phyloP scores from a whole-genome alignment of 1,284 basidiomycete genomes.

The Rhodotorula sp. region DNA sequence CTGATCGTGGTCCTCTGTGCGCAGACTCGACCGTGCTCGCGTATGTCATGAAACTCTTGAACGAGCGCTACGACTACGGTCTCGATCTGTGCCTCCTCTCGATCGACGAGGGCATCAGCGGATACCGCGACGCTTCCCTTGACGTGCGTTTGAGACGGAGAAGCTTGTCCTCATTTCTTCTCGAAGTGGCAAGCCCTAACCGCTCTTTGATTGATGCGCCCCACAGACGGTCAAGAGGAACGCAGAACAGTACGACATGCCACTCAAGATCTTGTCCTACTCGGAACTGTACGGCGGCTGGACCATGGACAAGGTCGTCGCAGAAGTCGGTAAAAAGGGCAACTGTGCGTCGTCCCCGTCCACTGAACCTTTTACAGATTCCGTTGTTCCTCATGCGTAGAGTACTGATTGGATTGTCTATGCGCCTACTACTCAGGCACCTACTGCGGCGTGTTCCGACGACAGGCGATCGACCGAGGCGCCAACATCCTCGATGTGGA shows the following conservation, averaged over 20 bases:
- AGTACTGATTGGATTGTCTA: background rate
- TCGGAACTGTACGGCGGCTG: slow-evolving; percentile 89
- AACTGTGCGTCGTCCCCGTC: slow-evolving; percentile 62
- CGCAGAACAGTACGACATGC: slow-evolving; percentile 89
- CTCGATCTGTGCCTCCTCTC: slow-evolving; percentile 88
- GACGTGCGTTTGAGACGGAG: slow-evolving; percentile 57
- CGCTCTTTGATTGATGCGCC: too few species aligned
- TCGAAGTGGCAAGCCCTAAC: background rate
- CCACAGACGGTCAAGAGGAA: slow-evolving; percentile 92
- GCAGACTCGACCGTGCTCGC: slow-evolving; percentile 96
- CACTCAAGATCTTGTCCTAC: slow-evolving; percentile 93
- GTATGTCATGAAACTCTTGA: slow-evolving; percentile 92
- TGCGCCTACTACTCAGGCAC: slow-evolving; percentile 56
- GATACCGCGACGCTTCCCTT: slow-evolving; percentile 94
- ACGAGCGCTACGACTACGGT: slow-evolving; percentile 90
- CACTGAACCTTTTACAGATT: background rate
- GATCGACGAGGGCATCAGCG: slow-evolving; percentile 98
- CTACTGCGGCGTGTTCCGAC: slow-evolving; percentile 94
- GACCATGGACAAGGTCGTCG: slow-evolving; percentile 98
- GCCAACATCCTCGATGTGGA: slow-evolving; percentile 85
- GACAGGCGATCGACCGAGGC: slow-evolving; percentile 93
- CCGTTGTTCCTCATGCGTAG: accelerated
- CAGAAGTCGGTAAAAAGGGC: slow-evolving; percentile 91
- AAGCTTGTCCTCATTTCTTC: background rate
- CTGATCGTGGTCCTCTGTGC: background rate